Conservation (phyloP, 163 green algal genomes). For the Trebouxiophyceae sp. region DNA sequence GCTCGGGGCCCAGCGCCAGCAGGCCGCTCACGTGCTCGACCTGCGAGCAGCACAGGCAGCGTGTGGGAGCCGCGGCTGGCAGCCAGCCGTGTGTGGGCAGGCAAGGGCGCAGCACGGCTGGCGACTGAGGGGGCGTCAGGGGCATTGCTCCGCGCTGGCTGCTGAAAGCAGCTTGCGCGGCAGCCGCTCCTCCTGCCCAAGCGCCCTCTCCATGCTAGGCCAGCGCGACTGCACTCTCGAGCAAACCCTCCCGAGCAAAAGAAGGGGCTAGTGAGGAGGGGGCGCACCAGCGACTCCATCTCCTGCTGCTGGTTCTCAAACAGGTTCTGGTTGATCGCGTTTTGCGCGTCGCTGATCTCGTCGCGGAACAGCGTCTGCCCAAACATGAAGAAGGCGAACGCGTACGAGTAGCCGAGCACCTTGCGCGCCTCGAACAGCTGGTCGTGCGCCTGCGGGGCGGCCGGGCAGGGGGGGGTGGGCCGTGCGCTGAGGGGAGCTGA, state of each 20-base stretch:
- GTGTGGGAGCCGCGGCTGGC: background rate
- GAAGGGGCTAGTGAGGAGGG: too few species aligned
- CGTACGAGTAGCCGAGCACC: conserved; percentile 76
- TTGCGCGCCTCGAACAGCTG: conserved; percentile 66
- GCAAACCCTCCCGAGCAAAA: too few species aligned
- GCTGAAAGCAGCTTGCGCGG: background rate
- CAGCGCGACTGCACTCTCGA: too few species aligned
- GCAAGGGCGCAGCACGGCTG: conserved; percentile 1
- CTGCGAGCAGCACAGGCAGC: conserved; percentile 22
- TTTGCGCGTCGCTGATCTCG: conserved; percentile 57
- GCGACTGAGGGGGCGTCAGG: background rate
- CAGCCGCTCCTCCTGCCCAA: background rate
- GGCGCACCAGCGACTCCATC: conserved; percentile 64
- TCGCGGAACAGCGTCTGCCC: conserved; percentile 59
- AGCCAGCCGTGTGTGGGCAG: too few species aligned
- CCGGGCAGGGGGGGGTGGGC: too few species aligned
- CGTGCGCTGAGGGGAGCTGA: too few species aligned
- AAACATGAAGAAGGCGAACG: conserved; percentile 89
- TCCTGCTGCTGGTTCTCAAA: conserved; percentile 86
- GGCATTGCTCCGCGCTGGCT: background rate
- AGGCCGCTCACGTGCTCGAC: conserved; percentile 46
- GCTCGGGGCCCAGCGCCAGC: conserved; percentile 9
- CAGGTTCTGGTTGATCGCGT: conserved; percentile 70
- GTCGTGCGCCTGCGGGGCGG: conserved; percentile 40
- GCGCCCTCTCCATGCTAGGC: too few species aligned